phyloP scores from a whole-genome alignment of 1,139 yeast genomes.

The Suhomyces ambrosiae region DNA sequence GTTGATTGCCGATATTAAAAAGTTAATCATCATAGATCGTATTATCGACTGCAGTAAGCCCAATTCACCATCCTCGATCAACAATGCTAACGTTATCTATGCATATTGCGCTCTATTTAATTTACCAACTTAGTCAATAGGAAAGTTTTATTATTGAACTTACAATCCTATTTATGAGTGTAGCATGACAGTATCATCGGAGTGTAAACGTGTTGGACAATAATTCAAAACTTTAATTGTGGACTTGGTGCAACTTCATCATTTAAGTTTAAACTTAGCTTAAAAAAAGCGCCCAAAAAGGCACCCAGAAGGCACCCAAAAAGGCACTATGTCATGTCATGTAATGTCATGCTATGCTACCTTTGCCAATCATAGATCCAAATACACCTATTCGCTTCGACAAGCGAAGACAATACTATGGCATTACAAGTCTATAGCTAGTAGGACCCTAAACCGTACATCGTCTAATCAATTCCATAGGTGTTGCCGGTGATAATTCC shows the following conservation, averaged over 20 bases:
- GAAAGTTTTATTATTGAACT: too few species aligned
- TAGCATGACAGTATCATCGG: too few species aligned
- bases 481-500: not conserved
- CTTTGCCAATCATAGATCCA: not conserved
- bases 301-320: too few species aligned
- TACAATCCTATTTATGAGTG: too few species aligned
- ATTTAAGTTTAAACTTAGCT: too few species aligned
- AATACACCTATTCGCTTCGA: not conserved
- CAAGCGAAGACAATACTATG: not conserved
- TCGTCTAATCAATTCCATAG: slow-evolving; percentile 1
- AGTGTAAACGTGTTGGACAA: too few species aligned
- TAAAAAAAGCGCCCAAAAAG: too few species aligned
- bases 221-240: too few species aligned
- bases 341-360: slow-evolving; percentile 4
- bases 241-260: too few species aligned
- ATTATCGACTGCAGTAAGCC: not conserved
- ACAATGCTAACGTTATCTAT: slow-evolving; percentile 6
- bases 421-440: not conserved
- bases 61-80: not conserved
- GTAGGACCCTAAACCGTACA: not conserved
- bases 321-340: too few species aligned
- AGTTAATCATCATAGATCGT: slow-evolving; percentile 8
- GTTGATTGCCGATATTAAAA: slow-evolving; percentile 11
- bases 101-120: too few species aligned
- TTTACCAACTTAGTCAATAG: too few species aligned